Percentiles rank a stretch among this genome's conserved stretches.
Evolutionary conservation across 2,329 filamentous ascomycete genomes (phyloP).

Genomic region (Neospermospora avenae): DNA sequence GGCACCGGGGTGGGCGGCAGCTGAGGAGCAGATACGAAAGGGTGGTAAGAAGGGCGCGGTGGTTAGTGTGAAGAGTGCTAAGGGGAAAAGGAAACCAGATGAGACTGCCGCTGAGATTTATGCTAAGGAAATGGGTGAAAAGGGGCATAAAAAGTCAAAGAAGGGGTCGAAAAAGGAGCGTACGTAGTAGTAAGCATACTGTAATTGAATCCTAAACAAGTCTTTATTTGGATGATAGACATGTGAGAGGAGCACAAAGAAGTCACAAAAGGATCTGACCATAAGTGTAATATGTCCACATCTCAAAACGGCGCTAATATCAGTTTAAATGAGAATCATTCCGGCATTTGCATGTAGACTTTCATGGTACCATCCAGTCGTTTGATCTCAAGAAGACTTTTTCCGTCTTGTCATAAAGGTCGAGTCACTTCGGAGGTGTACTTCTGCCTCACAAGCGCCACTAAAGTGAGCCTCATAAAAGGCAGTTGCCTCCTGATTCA

Average conservation of each 20-base stretch:
- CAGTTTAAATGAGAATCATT: background rate
- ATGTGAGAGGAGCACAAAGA: too few relatives aligned
- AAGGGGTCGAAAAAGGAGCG: constrained; percentile 39
- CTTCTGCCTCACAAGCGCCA: constrained; percentile 5
- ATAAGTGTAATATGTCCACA: too few relatives aligned
- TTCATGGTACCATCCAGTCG: background rate
- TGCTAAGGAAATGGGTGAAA: constrained; percentile 55
- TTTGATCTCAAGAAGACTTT: background rate
- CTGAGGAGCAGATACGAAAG: constrained; percentile 72
- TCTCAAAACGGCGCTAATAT: too few relatives aligned
- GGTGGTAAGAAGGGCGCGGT: constrained; percentile 56
- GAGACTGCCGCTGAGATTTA: constrained; percentile 59
- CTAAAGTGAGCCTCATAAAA: background rate
- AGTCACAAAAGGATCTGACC: too few relatives aligned
- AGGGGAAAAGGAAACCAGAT: constrained; percentile 70
- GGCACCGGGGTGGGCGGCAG: constrained; percentile 60
- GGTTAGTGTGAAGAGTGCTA: constrained; percentile 79
- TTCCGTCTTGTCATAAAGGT: background rate
- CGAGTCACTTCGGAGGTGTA: background rate
- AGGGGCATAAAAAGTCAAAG: constrained; percentile 52
- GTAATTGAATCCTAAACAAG: constrained; percentile 3
- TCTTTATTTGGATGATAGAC: too few relatives aligned
- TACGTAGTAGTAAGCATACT: background rate
- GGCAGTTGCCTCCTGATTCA: too few relatives aligned
- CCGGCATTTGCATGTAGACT: background rate